A percentile compares a stretch with the other conserved stretches of the same genome.
Conservation (phyloP, 2,329 filamentous ascomycete genomes). For the Drechslerella coelobrocha region DNA sequence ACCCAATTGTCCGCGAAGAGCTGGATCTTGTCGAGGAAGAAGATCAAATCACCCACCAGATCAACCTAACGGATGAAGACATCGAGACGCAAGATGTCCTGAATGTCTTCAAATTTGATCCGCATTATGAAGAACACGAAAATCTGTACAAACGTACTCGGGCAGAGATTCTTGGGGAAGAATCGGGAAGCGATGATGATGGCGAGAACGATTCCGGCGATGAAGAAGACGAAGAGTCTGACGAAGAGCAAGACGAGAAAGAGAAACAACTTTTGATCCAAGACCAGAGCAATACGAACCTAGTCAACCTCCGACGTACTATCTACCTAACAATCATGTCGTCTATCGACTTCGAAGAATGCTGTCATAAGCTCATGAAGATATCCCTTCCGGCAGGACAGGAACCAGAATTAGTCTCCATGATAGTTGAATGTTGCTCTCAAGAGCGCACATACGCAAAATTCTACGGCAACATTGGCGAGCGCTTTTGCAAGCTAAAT, state of each 20-base stretch:
- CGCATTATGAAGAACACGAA: constrained; percentile 89
- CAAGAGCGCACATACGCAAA: constrained; percentile 98
- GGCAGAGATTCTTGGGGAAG: constrained; percentile 91
- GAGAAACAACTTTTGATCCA: constrained; percentile 92
- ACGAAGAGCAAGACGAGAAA: constrained; percentile 76
- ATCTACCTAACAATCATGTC: constrained; percentile 99
- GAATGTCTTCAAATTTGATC: constrained; percentile 94
- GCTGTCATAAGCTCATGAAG: constrained; percentile 94
- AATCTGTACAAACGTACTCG: constrained; percentile 87
- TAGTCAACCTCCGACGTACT: constrained; percentile 88
- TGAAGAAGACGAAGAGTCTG: constrained; percentile 69
- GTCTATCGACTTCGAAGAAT: constrained; percentile 93
- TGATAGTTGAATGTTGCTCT: constrained; percentile 96
- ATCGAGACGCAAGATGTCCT: constrained; percentile 84
- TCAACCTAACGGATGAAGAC: constrained; percentile 77
- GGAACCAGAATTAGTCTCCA: constrained; percentile 88
- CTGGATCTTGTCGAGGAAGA: constrained; percentile 96
- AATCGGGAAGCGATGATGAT: constrained; percentile 83
- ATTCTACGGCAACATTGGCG: constrained; percentile 92
- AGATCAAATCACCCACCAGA: constrained; percentile 91
- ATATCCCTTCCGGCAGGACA: constrained; percentile 85
- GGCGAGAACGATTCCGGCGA: constrained; percentile 65
- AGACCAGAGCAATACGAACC: constrained; percentile 93
- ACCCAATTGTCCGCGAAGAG: constrained; percentile 87
- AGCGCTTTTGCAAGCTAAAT: constrained; percentile 95